These are phyloP conservation scores for Chlorella ohadii DNA, from an alignment of 139 green algal genomes.

Conservation along the genomic window DNA sequence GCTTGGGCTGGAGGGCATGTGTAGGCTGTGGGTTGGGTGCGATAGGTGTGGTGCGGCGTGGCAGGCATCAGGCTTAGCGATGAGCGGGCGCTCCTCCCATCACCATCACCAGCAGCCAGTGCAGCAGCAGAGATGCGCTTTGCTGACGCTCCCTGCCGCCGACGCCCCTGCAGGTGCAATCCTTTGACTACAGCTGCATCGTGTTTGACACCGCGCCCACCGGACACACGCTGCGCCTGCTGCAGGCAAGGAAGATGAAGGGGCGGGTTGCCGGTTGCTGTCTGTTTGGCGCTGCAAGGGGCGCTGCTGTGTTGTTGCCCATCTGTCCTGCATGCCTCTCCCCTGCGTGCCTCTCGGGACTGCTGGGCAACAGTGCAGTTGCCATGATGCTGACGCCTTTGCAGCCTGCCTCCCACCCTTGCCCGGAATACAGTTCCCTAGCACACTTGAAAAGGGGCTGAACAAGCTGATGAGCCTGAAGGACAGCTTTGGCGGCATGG, in stretches of 20 bases:
- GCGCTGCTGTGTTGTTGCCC: neutral
- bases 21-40: too few species aligned
- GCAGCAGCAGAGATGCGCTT: too few species aligned
- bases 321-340: too few species aligned
- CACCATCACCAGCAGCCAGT: too few species aligned
- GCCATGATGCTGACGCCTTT: too few species aligned
- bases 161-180: constrained; percentile 89
- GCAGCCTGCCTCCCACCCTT: neutral
- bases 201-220: constrained; percentile 98
- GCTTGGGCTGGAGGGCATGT: too few species aligned
- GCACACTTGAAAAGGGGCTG: constrained; percentile 94
- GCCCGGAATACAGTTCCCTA: constrained; percentile 96
- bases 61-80: too few species aligned
- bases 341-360: too few species aligned
- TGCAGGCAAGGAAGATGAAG: constrained; percentile 45
- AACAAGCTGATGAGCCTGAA: constrained; percentile 90
- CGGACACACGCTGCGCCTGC: constrained; percentile 92
- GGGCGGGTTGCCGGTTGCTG: neutral
- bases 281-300: neutral
- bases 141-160: too few species aligned
- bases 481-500: constrained; percentile 77
- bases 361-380: too few species aligned
- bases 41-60: too few species aligned
- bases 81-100: too few species aligned
- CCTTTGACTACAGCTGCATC: constrained; percentile 93